Percentiles rank a stretch among this genome's conserved stretches.
phyloP scores from a whole-genome alignment of 306 rosid species.

The Calophaca sinica region DNA sequence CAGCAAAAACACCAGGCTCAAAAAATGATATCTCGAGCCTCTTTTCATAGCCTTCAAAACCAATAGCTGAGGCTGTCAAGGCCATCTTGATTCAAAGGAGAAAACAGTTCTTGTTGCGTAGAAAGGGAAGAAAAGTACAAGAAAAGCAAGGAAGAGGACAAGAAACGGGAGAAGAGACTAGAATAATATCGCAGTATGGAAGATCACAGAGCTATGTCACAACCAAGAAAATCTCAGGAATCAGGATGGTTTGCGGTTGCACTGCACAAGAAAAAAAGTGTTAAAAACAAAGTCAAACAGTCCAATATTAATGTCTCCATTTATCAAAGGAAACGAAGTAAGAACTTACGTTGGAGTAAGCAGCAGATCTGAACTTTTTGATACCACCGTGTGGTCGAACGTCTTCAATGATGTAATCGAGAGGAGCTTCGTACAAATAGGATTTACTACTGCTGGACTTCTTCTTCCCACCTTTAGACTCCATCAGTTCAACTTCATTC shows the following conservation, averaged over 20 bases:
- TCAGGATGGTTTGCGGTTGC: constrained; percentile 97
- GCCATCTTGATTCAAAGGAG: constrained; percentile 61
- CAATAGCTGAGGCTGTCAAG: constrained; percentile 71
- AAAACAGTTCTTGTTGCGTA: constrained; percentile 25
- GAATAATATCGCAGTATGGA: constrained; percentile 8
- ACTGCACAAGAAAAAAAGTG: constrained; percentile 59
- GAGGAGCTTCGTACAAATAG: constrained; percentile 90
- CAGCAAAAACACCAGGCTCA: constrained; percentile 69
- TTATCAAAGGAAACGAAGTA: not conserved
- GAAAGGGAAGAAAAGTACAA: constrained; percentile 22
- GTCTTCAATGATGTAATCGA: constrained; percentile 96
- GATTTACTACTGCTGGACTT: constrained; percentile 85
- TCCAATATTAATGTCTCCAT: constrained; percentile 1
- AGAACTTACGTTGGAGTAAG: constrained; percentile 90
- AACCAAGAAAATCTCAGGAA: constrained; percentile 60
- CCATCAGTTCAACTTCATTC: constrained; percentile 85
- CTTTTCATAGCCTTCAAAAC: constrained; percentile 96
- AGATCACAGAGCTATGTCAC: constrained; percentile 52
- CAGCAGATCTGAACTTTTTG: constrained; percentile 97
- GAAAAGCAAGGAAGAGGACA: constrained; percentile 19
- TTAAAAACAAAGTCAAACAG: not conserved
- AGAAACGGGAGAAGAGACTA: not conserved
- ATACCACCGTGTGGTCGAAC: constrained; percentile 96
- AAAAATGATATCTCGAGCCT: constrained; percentile 89
- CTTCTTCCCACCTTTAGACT: constrained; percentile 89